Percentiles rank a stretch among this genome's conserved stretches.
Evolutionary conservation across 805 yeast genomes (phyloP).

Genomic region (Candida anglica): DNA sequence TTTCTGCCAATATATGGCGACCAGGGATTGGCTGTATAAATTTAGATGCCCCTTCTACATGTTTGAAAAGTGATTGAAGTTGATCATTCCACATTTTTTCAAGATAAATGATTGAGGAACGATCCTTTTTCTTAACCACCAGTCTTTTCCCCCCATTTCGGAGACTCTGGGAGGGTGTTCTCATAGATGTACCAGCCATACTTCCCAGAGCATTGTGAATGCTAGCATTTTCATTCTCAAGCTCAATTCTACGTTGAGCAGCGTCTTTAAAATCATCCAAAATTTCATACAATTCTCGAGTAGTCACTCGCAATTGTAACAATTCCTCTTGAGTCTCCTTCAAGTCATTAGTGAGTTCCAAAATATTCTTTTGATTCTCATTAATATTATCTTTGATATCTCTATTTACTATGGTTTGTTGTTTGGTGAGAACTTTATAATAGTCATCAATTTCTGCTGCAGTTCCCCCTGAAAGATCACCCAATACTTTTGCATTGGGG

Average conservation of each 20-base stretch:
- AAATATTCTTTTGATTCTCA: slow-evolving; percentile 59
- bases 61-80: slow-evolving; percentile 64
- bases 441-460: slow-evolving; percentile 72
- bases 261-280: slow-evolving; percentile 54
- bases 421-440: slow-evolving; percentile 47
- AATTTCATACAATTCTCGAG: slow-evolving; percentile 58
- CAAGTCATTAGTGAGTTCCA: slow-evolving; percentile 58
- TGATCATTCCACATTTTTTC: slow-evolving; percentile 82
- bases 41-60: slow-evolving; percentile 90
- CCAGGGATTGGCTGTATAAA: slow-evolving; percentile 71
- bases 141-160: not conserved
- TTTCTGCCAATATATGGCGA: slow-evolving; percentile 73
- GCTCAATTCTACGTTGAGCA: slow-evolving; percentile 53
- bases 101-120: slow-evolving; percentile 67
- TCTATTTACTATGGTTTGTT: slow-evolving; percentile 47
- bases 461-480: slow-evolving; percentile 56
- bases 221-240: slow-evolving; percentile 32
- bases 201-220: slow-evolving; percentile 3
- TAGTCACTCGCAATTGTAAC: slow-evolving; percentile 53
- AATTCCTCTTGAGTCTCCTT: slow-evolving; percentile 62
- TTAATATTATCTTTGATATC: slow-evolving; percentile 59
- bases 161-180: slow-evolving; percentile 17
- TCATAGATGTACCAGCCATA: slow-evolving; percentile 13
- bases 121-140: slow-evolving; percentile 39
- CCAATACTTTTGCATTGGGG: slow-evolving; percentile 13